Evolutionary conservation across 305 asterid genomes (phyloP).

Genomic region (Fraxinus velutina): DNA sequence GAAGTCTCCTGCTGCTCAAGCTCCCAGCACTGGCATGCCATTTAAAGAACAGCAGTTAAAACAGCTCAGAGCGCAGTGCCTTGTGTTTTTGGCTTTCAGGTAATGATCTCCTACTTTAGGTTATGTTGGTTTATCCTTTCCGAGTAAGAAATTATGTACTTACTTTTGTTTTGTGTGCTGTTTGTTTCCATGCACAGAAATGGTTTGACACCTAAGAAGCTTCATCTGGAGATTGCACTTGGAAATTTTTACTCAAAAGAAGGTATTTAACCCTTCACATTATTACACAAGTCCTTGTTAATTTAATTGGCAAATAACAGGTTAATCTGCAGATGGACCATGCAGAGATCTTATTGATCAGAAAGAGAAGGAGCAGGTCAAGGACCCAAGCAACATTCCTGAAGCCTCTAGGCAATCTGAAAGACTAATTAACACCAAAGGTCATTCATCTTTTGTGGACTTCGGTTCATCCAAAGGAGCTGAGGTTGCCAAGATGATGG

Average conservation of each 20-base stretch:
- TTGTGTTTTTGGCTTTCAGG: slow-evolving; percentile 97
- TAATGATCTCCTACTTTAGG: slow-evolving; percentile 24
- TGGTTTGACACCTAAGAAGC: slow-evolving; percentile 86
- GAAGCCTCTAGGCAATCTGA: slow-evolving; percentile 54
- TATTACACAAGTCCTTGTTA: slow-evolving; percentile 15
- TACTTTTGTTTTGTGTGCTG: slow-evolving; percentile 18
- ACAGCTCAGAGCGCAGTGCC: slow-evolving; percentile 99
- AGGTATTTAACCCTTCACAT: slow-evolving; percentile 48
- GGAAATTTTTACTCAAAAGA: slow-evolving; percentile 75
- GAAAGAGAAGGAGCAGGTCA: slow-evolving; percentile 61
- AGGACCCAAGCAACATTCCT: slow-evolving; percentile 45
- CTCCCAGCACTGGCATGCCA: slow-evolving; percentile 58
- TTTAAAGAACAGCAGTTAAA: slow-evolving; percentile 93
- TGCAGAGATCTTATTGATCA: slow-evolving; percentile 68
- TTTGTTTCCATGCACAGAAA: slow-evolving; percentile 51
- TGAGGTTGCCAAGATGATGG: slow-evolving; percentile 41
- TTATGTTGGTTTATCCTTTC: slow-evolving; percentile 21
- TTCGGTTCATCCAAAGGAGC: slow-evolving; percentile 46
- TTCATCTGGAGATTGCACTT: slow-evolving; percentile 97
- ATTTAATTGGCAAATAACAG: slow-evolving; percentile 22
- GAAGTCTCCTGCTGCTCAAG: slow-evolving; percentile 65
- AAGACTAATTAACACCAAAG: slow-evolving; percentile 48
- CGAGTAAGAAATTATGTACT: slow-evolving; percentile 15
- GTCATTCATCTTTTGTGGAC: slow-evolving; percentile 36
- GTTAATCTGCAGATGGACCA: slow-evolving; percentile 59